phyloP scores from a whole-genome alignment of 2,329 filamentous ascomycete species.

The Ciborinia camelliae region DNA sequence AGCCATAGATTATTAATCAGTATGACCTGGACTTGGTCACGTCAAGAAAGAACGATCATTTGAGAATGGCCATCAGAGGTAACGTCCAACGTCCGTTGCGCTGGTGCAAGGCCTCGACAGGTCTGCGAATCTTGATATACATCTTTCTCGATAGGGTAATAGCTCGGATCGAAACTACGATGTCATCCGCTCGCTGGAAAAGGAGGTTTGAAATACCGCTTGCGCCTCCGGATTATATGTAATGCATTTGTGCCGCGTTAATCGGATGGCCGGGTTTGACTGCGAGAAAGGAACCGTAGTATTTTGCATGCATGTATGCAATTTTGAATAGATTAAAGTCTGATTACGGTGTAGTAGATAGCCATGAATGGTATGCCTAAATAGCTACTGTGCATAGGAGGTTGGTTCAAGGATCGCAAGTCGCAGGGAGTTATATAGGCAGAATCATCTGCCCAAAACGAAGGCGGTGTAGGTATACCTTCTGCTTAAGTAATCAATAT shows the following conservation, averaged over 20 bases:
- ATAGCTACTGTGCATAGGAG: neutral
- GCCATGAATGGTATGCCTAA: neutral
- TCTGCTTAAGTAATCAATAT: neutral
- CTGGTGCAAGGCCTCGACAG: neutral
- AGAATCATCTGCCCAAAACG: neutral
- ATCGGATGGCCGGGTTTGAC: neutral
- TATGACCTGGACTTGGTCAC: neutral
- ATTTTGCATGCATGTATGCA: neutral
- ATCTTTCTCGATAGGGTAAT: neutral
- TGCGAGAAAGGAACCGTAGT: neutral
- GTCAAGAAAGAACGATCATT: neutral
- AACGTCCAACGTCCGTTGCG: neutral
- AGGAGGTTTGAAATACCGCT: neutral
- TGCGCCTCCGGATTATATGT: neutral
- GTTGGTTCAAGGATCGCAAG: neutral
- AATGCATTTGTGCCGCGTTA: neutral
- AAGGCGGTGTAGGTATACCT: neutral
- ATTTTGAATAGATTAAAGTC: no score
- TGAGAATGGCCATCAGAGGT: neutral
- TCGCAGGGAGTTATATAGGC: neutral
- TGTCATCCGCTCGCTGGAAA: no score
- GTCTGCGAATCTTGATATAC: neutral
- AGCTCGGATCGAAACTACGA: neutral
- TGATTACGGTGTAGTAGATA: neutral
- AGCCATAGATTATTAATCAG: neutral